Evolutionary conservation across 2,329 filamentous ascomycete species (phyloP).

Genomic region (Talaromyces sp.): DNA sequence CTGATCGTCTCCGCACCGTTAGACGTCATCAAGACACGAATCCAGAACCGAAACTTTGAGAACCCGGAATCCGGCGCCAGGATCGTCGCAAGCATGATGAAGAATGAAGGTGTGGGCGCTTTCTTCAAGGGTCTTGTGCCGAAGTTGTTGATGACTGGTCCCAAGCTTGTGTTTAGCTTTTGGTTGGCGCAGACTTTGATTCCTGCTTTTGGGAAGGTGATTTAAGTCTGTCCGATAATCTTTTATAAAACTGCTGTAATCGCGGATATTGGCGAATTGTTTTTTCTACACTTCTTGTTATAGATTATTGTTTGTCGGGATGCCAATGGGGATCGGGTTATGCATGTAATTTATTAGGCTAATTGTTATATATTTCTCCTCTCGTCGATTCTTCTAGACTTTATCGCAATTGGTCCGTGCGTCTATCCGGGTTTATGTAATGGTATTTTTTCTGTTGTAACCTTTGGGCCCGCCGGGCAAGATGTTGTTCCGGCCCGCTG

Average conservation of each 20-base stretch:
- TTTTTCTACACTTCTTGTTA: not conserved
- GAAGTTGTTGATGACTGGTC: conserved; percentile 98
- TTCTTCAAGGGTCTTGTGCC: conserved; percentile 98
- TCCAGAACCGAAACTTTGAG: conserved; percentile 98
- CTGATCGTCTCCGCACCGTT: conserved; percentile 91
- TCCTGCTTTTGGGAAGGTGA: conserved; percentile 73
- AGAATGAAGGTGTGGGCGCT: conserved; percentile 74
- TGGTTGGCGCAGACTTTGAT: conserved; percentile 99
- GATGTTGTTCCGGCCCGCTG: no score
- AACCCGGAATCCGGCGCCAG: conserved; percentile 91
- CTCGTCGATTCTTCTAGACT: not conserved
- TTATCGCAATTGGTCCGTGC: not conserved
- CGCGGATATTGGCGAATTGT: conserved; percentile 5
- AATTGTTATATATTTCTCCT: conserved; percentile 1
- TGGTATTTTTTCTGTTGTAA: no score
- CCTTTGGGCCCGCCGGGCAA: no score
- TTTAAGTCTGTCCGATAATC: conserved; percentile 35
- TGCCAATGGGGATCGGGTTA: not conserved
- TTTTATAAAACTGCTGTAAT: not conserved
- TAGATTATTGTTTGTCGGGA: not conserved
- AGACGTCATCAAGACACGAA: conserved; percentile 96
- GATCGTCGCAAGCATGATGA: conserved; percentile 88
- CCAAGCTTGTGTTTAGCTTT: conserved; percentile 98
- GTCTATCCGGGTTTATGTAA: no score
- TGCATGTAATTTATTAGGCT: conserved; percentile 6